Base-by-base conservation (phyloP, 169 alveolate species). In the Theileria sp. region DNA sequence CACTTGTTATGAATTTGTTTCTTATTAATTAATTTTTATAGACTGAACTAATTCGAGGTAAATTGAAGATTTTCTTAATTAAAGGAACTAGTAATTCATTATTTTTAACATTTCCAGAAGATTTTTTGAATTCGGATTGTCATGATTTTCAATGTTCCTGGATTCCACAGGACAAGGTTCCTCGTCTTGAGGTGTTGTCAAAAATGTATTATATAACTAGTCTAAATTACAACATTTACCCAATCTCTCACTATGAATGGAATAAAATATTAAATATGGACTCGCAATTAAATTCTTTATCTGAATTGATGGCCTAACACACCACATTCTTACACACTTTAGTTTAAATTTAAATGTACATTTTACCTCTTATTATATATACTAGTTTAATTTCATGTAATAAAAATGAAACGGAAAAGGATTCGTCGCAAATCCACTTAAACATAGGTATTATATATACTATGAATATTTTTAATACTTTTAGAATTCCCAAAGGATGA, bases 401-500 rank as follows among this genome's bases (percentile, higher is more conserved):
- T 15, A 68, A 60, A 15, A 34, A 54, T 26, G 60, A 15, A 25
- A 17, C 25, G 0, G 80, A 74, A 44, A 21, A 23, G 44, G 64
- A 62, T 21, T 60, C 80, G 12, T 74, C 80, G 44, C 68, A 75
- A 21, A 83, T 83, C 61, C 89, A 83, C 54, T 86, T 83, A 21
- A 83, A 83, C 61, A 83, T 83, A 51, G 86, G 89, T 83, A 83
- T 15, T 65, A 32, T 32, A 32, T 10, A 17, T 15, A 13, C 26
- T 30, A 3, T 44, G 54, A 44, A 17, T 56, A 26, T 19, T 30
- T 2, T 8, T 15, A 17, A 44, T 13, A 3, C 23, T 15, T 36
- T 3, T 69, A 83, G 89, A 83, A 21, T 83, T 70, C 74, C 89
- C 89, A 17, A 66, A 70, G 66, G 86, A 83, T 34, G 78, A 83